Evolutionary conservation across 805 yeast genomes (phyloP), one percentile per base, ranked within the genome.

Genomic region (Nakazawaea populi): DNA sequence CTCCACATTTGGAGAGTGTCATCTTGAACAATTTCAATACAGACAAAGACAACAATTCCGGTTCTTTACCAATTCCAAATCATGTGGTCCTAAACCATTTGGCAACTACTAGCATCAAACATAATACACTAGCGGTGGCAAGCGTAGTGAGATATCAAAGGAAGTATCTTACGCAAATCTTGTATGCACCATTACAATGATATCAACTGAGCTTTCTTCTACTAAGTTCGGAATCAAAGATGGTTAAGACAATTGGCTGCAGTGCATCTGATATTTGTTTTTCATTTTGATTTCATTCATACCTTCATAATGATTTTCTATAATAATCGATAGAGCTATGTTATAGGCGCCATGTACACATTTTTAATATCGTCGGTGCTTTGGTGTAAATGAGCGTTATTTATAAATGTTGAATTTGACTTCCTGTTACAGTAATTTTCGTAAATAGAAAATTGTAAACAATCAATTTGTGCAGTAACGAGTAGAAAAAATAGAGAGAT

Each of bases 1-100:
- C 99, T 7, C 99, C 99, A 8, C 99, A 92, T 66, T 74, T 94
- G 54, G 99, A 94, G 64, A 86, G 87, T 60, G 98, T 94, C 51
- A 90, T 94, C 50, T 76, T 92, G 61, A 92, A 92, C 70, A 82
- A 83, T 57, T 85, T 77, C 72, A 64, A 66, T 41, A 70, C 79
- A 58, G 89, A 85, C 58, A 78, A 74, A 58, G 90, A 87, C 60
- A 92, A 90, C 65, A 87, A 86, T 58, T 79, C 88, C 38, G 96
- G 96, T 50, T 96, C 96, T 1, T 71, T 90, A 58, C 94, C 96
- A 8, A 89, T 90, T 51, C 98, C 98, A 11, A 89, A 91, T 63
- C 97, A 91, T 64, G 98, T 91, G 51, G 96, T 91, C 28, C 72
- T 91, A 59, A 91, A 91, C 64, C 98, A 91, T 67, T 73, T 91